phyloP scores from a whole-genome alignment of 2,329 filamentous ascomycete species.

The Domatiomyces catenatus region DNA sequence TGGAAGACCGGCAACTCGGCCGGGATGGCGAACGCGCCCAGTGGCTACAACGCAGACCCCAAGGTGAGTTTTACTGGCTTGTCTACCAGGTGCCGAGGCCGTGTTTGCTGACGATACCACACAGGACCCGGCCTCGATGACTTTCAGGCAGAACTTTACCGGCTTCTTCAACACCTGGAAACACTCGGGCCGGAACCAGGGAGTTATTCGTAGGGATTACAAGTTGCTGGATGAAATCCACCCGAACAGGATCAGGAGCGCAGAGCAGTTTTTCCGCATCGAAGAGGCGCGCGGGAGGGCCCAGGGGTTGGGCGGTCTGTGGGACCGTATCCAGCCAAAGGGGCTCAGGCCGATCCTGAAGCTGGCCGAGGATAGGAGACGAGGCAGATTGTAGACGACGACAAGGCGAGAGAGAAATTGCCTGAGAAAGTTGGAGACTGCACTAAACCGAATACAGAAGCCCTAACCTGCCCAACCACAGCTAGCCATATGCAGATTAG shows the following conservation, averaged over 20 bases:
- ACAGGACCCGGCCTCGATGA: conserved; percentile 25
- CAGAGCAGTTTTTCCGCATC: conserved; percentile 34
- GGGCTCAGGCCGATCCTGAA: conserved; percentile 13
- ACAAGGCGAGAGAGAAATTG: no score
- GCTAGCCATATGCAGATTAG: no score
- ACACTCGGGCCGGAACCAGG: conserved; percentile 26
- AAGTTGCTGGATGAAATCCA: conserved; percentile 37
- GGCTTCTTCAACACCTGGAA: conserved; percentile 37
- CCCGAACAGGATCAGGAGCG: conserved; percentile 33
- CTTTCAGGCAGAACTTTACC: conserved; percentile 33
- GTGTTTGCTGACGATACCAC: neutral
- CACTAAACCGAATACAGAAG: no score
- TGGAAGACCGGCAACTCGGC: conserved; percentile 15
- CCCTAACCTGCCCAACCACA: no score
- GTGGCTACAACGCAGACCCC: conserved; percentile 25
- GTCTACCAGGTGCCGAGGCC: no score
- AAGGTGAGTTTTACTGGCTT: no score
- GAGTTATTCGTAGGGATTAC: conserved; percentile 33
- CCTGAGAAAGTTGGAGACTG: no score
- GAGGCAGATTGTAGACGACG: conserved; percentile 7
- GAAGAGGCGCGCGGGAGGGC: conserved; percentile 8
- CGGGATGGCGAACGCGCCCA: conserved; percentile 15
- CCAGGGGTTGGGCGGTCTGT: conserved; percentile 10
- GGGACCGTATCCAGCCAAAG: conserved; percentile 11
- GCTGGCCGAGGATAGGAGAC: conserved; percentile 8